Percentiles rank a stretch among this genome's conserved stretches.
phyloP scores from a whole-genome alignment of 768 basidiomycete species.

The Coprinopsis strossmayeri region DNA sequence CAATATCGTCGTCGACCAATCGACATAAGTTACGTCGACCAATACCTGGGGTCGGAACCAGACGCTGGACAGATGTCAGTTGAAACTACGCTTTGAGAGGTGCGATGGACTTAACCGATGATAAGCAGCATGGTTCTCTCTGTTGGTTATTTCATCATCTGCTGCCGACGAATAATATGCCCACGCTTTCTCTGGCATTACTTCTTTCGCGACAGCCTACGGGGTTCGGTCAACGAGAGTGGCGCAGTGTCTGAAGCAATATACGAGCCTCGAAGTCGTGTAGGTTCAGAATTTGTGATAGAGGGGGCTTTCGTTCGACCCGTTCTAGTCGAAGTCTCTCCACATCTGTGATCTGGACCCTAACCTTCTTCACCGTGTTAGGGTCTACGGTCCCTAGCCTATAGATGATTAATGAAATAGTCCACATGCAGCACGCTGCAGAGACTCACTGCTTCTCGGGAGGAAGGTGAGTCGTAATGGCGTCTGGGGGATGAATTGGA shows the following conservation, averaged over 20 bases:
- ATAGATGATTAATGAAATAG: too few species aligned
- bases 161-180: constrained; percentile 96
- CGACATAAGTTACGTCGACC: constrained; percentile 79
- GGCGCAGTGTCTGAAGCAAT: not conserved
- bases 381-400: constrained; percentile 71
- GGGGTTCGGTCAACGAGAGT: constrained; percentile 4
- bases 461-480: constrained; percentile 68
- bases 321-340: constrained; percentile 66
- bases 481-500: constrained; percentile 84
- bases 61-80: constrained; percentile 36
- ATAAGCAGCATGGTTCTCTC: constrained; percentile 89
- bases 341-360: constrained; percentile 57
- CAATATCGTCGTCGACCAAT: constrained; percentile 79
- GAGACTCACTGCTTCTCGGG: constrained; percentile 69
- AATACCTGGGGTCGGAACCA: constrained; percentile 91
- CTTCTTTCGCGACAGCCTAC: constrained; percentile 74
- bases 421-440: too few species aligned
- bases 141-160: constrained; percentile 87
- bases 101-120: too few species aligned
- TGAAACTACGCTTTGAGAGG: too few species aligned
- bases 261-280: constrained; percentile 85
- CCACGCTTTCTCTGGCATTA: constrained; percentile 87
- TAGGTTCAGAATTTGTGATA: constrained; percentile 78
- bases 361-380: constrained; percentile 55
- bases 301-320: constrained; percentile 55